Percentiles rank a stretch among this genome's conserved stretches.
Evolutionary conservation across 345 rosid species (phyloP).

Genomic region (Leavenworthia alabamica): DNA sequence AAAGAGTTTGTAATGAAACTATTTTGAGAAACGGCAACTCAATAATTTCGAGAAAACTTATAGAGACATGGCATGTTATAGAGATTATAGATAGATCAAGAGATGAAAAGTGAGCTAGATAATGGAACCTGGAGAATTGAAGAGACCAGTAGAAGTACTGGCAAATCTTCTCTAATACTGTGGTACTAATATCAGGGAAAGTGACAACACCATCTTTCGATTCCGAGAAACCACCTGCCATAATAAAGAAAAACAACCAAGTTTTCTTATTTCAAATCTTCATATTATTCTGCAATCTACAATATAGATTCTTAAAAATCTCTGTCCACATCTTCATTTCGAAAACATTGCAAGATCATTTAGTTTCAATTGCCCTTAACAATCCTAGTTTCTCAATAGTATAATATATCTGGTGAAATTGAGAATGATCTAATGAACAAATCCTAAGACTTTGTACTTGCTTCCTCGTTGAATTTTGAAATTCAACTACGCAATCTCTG

Average conservation of each 20-base stretch:
- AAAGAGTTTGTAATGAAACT: too few relatives aligned
- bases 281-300: too few relatives aligned
- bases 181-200: conserved; percentile 75
- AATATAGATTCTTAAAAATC: too few relatives aligned
- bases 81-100: neutral
- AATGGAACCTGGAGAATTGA: conserved; percentile 80
- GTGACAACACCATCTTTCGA: conserved; percentile 71
- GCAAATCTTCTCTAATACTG: conserved; percentile 83
- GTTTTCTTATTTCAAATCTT: too few relatives aligned
- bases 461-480: neutral
- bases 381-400: neutral
- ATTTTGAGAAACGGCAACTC: too few relatives aligned
- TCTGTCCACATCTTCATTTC: too few relatives aligned
- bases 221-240: conserved; percentile 65
- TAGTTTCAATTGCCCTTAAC: neutral
- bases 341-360: neutral
- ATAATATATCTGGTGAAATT: neutral
- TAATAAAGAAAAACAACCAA: neutral
- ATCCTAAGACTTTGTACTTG: too few relatives aligned
- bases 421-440: neutral
- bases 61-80: neutral
- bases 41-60: neutral
- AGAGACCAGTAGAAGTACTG: conserved; percentile 87
- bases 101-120: too few relatives aligned
- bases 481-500: neutral